Base-by-base conservation (phyloP, 2,329 filamentous ascomycete species). In the Amylocarpus encephaloides region DNA sequence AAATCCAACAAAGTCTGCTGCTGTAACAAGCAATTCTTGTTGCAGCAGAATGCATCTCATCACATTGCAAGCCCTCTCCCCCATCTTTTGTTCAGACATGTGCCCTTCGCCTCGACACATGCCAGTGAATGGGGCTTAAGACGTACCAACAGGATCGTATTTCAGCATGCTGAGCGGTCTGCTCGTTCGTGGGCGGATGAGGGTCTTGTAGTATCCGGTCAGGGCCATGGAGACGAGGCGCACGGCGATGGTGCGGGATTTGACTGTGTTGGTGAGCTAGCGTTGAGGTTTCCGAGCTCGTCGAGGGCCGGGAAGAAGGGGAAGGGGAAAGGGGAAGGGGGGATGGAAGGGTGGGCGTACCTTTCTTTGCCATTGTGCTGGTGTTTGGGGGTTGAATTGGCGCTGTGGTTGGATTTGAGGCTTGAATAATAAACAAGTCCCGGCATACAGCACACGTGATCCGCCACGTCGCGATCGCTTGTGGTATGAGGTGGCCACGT, bases 141-240 rank as follows among this genome's bases (percentile, higher is more conserved):
- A 61, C 59, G 13, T 58, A 95, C 88, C 85, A 58, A 98, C 91
- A 38, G 93, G 93, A 68, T 98, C 93, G 72, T 98, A 98, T 76
- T 98, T 98, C 63, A 98, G 75, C 89, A 98, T 93, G 74, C 90
- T 94, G 72, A 98, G 80, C 50, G 94, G 91, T 40, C 85, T 77
- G 56, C 90, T 78, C 29, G 80, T 79, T 61, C 93, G 85, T 11
- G 90, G 91, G 52, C 94, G 84, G 61, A 85, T 78, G 70, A 95
- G 83, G 48, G 89, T 94, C 71, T 92, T 91, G 78, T 92, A 98
- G 79, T 90, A 98, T 65, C 93, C 93, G 22, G 93, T 98, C 85
- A 95, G 85, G 68, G 93, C 93, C 93, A 98, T 98, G 57, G 90
- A 95, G 69, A 98, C 77, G 60, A 98, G 85, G 68, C 93, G 91